Base-by-base conservation (phyloP, 371 early-diverging fungal genomes). In the Haplosporangium sp. region DNA sequence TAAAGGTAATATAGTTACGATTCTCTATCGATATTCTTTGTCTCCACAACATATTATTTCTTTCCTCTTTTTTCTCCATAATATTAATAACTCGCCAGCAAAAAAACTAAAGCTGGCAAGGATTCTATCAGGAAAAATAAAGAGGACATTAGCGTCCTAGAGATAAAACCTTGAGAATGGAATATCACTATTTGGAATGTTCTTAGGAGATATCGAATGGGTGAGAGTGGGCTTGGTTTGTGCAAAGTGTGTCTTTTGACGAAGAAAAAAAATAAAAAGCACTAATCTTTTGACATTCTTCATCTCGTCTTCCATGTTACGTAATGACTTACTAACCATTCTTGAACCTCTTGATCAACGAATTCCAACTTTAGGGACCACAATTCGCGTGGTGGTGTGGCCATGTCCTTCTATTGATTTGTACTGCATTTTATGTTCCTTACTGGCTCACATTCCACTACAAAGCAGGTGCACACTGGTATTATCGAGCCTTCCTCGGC, bases 351-450 rank as follows among this genome's bases (percentile, higher is more conserved):
- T 44, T 44, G 44, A 55, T 55, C 27, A 55, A 20, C 27, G 55
- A 55, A 55, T 55, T 65, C 20, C 37, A 34, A 71, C 39, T 62
- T 53, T 74, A 90, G 90, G 85, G 88, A n/a, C 85, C 86, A 61
- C 90, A 89, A 84, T 90, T 90, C 71, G 84, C 84, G 57, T 90
- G 90, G 90, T 90, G 75, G 75, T 59, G 74, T 58, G 82, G 82
- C 15, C 82, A 81, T 71, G 63, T 81, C 63, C 61, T 61, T 50
- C 38, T 81, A 69, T 53, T 81, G 66, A 42, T 81, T 66, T 75
- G 82, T 63, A 50, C 75, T 27, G 61, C 52, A 8, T 52, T 81
- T 52, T 81, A 72, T 59, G 13, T 81, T 48, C 74, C 82, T 19
- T 81, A 81, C 72, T 75, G 82, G 72, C 60, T 75, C 37, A 81